phyloP scores from a whole-genome alignment of 257 asterid species.

The Jacaranda mimosifolia region DNA sequence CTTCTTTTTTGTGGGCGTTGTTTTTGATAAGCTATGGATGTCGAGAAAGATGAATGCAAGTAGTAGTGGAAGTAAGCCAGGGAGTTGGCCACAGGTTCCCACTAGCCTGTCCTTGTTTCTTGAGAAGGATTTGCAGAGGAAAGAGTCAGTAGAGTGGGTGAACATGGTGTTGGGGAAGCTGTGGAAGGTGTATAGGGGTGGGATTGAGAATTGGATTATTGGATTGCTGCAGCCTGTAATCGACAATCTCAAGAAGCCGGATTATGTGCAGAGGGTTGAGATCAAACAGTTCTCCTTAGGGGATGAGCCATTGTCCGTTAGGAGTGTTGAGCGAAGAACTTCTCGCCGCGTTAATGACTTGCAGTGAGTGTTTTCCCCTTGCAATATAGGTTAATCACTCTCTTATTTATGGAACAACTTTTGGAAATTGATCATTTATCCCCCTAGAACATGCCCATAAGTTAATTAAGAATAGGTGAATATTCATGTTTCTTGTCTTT shows the following conservation, averaged over 20 bases:
- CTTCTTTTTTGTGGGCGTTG: conserved; percentile 92
- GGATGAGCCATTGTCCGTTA: conserved; percentile 84
- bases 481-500: conserved; percentile 8
- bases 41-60: conserved; percentile 58
- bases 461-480: conserved; percentile 2
- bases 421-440: not conserved
- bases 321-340: conserved; percentile 85
- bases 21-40: conserved; percentile 88
- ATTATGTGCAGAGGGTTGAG: conserved; percentile 85
- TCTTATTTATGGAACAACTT: conserved; percentile 1
- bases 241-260: conserved; percentile 83
- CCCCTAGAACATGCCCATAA: conserved; percentile 3
- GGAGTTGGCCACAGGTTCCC: conserved; percentile 70
- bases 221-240: conserved; percentile 90
- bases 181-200: conserved; percentile 83
- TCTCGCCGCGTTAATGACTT: conserved; percentile 84
- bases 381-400: conserved; percentile 15
- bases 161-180: conserved; percentile 90
- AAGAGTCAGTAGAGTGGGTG: conserved; percentile 93
- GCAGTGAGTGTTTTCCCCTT: conserved; percentile 70
- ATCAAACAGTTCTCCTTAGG: conserved; percentile 87
- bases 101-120: conserved; percentile 62
- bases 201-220: conserved; percentile 83
- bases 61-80: conserved; percentile 42
- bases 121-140: conserved; percentile 88